Evolutionary conservation across 768 basidiomycete species (phyloP).

Genomic region (Rhodotorula diobovata): DNA sequence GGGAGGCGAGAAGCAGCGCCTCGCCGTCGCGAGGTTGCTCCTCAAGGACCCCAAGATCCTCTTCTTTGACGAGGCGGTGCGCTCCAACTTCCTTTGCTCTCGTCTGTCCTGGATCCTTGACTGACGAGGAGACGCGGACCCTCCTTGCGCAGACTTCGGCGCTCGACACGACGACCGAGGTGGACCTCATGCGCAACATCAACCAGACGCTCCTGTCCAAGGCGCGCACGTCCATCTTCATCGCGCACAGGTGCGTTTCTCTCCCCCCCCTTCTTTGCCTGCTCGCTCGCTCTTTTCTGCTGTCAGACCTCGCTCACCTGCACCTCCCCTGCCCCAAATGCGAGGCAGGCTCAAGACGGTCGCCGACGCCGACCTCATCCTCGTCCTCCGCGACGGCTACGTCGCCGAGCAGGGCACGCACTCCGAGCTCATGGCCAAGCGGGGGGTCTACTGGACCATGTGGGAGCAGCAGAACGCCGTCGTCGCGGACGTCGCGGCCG

Average conservation of each 20-base stretch:
- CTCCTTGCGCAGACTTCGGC: slow-evolving; percentile 91
- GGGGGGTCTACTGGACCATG: slow-evolving; percentile 46
- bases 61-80: slow-evolving; percentile 96
- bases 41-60: slow-evolving; percentile 91
- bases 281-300: no score
- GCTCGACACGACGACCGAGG: slow-evolving; percentile 88
- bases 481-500: neutral
- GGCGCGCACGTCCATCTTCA: slow-evolving; percentile 87
- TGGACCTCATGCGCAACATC: slow-evolving; percentile 91
- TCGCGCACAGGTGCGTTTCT: slow-evolving; percentile 67
- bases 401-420: slow-evolving; percentile 93
- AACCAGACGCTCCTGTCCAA: slow-evolving; percentile 70
- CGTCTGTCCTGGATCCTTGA: neutral
- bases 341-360: slow-evolving; percentile 64
- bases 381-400: slow-evolving; percentile 83
- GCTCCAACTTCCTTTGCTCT: slow-evolving; percentile 47
- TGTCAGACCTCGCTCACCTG: no score
- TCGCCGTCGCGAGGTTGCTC: slow-evolving; percentile 87
- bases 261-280: no score
- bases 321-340: no score
- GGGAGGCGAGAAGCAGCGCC: slow-evolving; percentile 94
- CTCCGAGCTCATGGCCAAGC: slow-evolving; percentile 68
- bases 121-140: slow-evolving; percentile 1
- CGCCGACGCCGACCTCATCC: slow-evolving; percentile 82
- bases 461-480: slow-evolving; percentile 39